A percentile compares a stretch with the other conserved stretches of the same genome.
These are phyloP conservation scores for Gaultheria prostrata DNA, from an alignment of 148 eudicot genomes.

Conservation along the genomic window DNA sequence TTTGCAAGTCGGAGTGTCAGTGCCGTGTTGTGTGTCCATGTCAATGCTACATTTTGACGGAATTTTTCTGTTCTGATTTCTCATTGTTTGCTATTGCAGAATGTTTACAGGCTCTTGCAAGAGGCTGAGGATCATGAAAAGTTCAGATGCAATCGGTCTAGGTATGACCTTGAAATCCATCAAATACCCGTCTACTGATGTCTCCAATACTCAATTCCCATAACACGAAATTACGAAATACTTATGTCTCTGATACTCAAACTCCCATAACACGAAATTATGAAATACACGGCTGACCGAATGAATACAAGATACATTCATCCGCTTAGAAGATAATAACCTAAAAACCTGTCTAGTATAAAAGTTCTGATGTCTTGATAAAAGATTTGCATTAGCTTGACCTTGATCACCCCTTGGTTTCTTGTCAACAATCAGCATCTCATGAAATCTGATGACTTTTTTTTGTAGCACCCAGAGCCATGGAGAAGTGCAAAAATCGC, in stretches of 20 bases:
- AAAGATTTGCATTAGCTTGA: background rate
- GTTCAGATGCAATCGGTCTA: slow-evolving; percentile 31
- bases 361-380: background rate
- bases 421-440: background rate
- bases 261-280: background rate
- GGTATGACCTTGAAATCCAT: slow-evolving; percentile 15
- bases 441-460: background rate
- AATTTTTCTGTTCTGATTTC: background rate
- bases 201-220: background rate
- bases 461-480: slow-evolving; percentile 33
- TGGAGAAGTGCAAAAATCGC: slow-evolving; percentile 29
- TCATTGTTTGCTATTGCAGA: slow-evolving; percentile 15
- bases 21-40: too few relatives aligned
- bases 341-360: background rate
- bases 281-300: background rate
- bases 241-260: background rate
- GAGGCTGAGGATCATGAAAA: slow-evolving; percentile 33
- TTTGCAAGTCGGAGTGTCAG: too few relatives aligned
- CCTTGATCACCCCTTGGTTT: background rate
- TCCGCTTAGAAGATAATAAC: background rate
- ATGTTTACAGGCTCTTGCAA: slow-evolving; percentile 31
- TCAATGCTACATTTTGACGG: too few relatives aligned
- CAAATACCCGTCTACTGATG: background rate
- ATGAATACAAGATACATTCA: background rate
- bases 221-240: background rate